Evolutionary conservation across 306 rosid genomes (phyloP).

Genomic region (Lablab purpureus): DNA sequence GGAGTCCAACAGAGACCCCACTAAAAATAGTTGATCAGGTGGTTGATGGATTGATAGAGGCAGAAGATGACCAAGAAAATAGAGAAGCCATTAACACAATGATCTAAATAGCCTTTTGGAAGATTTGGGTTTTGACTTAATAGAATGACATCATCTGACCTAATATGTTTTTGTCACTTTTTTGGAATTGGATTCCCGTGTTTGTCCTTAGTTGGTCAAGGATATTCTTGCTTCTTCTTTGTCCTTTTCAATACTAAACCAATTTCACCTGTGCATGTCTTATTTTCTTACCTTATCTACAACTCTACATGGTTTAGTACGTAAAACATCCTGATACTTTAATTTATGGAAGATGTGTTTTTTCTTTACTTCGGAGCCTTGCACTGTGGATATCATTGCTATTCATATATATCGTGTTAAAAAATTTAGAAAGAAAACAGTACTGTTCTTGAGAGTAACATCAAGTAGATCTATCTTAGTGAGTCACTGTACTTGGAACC

Average conservation of each 20-base stretch:
- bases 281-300: not conserved
- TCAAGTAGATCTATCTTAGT: conserved; percentile 3
- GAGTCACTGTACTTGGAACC: not conserved
- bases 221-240: conserved; percentile 12
- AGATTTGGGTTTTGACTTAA: not conserved
- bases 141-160: not conserved
- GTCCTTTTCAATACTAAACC: conserved; percentile 3
- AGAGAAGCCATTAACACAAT: not conserved
- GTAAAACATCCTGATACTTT: not conserved
- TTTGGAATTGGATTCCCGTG: conserved; percentile 6
- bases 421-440: not conserved
- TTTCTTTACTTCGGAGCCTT: not conserved
- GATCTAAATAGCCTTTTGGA: conserved; percentile 9
- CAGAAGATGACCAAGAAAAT: conserved; percentile 8
- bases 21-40: not conserved
- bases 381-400: not conserved
- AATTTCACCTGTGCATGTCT: not conserved
- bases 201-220: not conserved
- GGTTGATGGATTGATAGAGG: not conserved
- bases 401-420: not conserved
- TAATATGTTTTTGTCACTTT: not conserved
- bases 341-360: not conserved
- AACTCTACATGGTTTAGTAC: not conserved
- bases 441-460: not conserved
- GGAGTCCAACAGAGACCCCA: conserved; percentile 7